A percentile compares a stretch with the other conserved stretches of the same genome.
These are phyloP conservation scores for Entomortierella lignicola DNA, from an alignment of 192 early-diverging fungal genomes.

Conservation along the genomic window DNA sequence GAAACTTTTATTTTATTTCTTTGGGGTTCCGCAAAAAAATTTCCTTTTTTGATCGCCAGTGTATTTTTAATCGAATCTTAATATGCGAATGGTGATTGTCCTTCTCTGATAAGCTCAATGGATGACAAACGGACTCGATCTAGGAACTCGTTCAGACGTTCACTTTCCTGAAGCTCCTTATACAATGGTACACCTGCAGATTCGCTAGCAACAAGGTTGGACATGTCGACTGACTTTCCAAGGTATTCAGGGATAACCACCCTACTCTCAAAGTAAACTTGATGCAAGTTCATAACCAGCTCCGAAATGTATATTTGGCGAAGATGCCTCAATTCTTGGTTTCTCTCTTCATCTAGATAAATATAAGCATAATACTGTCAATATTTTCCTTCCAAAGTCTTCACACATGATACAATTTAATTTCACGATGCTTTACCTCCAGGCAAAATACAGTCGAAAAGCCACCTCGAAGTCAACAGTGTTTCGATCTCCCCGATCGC, in stretches of 20 bases:
- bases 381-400: too few relatives aligned
- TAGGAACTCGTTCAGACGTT: constrained; percentile 61
- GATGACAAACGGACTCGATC: constrained; percentile 60
- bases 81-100: constrained; percentile 32
- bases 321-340: constrained; percentile 56
- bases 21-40: neutral
- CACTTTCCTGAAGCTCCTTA: constrained; percentile 55
- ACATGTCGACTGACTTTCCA: constrained; percentile 58
- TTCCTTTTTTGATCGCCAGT: constrained; percentile 6
- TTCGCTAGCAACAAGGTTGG: constrained; percentile 66
- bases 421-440: constrained; percentile 32
- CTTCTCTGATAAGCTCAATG: constrained; percentile 29
- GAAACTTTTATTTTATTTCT: neutral
- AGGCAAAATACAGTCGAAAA: constrained; percentile 29
- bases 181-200: constrained; percentile 59
- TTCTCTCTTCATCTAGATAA: constrained; percentile 38
- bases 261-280: constrained; percentile 74
- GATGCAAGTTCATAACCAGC: constrained; percentile 74
- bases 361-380: too few relatives aligned
- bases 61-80: neutral
- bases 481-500: constrained; percentile 33
- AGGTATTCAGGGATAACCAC: constrained; percentile 59
- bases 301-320: constrained; percentile 74
- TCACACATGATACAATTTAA: too few relatives aligned
- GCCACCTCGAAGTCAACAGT: constrained; percentile 34